These are phyloP conservation scores for Heterobasidion parviporum DNA, from an alignment of 1,284 basidiomycete genomes.

Conservation along the genomic window DNA sequence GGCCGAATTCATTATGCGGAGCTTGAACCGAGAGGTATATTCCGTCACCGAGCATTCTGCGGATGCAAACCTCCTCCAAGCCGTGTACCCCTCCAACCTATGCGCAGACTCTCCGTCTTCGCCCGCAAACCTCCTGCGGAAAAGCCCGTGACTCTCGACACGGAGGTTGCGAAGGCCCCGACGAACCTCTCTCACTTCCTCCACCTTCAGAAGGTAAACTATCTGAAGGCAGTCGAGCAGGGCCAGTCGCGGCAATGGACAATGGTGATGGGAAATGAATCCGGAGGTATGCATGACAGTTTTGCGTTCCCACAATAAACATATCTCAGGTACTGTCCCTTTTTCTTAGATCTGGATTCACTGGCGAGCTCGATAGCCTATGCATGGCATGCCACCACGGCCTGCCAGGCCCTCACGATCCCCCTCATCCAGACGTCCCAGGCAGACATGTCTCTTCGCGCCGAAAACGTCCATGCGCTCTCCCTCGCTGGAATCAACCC, in stretches of 20 bases:
- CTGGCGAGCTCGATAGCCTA: conserved; percentile 78
- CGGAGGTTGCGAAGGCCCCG: neutral
- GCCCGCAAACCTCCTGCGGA: conserved; percentile 1
- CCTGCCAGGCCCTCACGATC: conserved; percentile 45
- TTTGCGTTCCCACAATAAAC: neutral
- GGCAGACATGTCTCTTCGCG: conserved; percentile 68
- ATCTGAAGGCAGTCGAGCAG: conserved; percentile 33
- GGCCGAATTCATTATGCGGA: neutral
- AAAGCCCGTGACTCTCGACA: neutral
- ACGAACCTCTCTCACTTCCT: conserved; percentile 21
- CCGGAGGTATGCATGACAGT: conserved; percentile 57
- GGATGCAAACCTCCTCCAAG: neutral
- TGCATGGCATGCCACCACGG: conserved; percentile 58
- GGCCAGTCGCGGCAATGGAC: conserved; percentile 59
- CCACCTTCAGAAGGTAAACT: conserved; percentile 30
- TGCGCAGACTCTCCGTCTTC: conserved; percentile 8
- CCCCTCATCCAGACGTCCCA: conserved; percentile 71
- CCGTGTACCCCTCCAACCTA: neutral
- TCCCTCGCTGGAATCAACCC: conserved; percentile 42
- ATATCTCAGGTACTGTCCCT: neutral
- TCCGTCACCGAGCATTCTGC: no score
- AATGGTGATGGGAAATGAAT: conserved; percentile 86
- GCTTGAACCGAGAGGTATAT: neutral
- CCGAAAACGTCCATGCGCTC: conserved; percentile 82
- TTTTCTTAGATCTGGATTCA: conserved; percentile 75